A percentile compares a stretch with the other conserved stretches of the same genome.
phyloP scores from a whole-genome alignment of 2,329 filamentous ascomycete species.

The Paradendryphiella salina region DNA sequence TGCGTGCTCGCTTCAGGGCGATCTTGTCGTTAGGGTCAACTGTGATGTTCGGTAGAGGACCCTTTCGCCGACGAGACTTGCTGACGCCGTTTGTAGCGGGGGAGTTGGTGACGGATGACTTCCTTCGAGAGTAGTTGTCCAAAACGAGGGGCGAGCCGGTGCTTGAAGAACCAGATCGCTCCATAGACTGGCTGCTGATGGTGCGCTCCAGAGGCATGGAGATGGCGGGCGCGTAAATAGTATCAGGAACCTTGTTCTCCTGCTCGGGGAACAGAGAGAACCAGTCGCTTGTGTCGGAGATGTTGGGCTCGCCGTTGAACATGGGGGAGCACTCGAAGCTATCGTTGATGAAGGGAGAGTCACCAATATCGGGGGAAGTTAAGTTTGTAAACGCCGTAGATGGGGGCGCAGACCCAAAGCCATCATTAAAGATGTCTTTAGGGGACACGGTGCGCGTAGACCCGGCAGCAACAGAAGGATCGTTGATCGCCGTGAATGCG shows the following conservation, averaged over 20 bases:
- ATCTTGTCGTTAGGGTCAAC: slow-evolving; percentile 73
- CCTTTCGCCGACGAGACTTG: slow-evolving; percentile 72
- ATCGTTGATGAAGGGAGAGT: slow-evolving; percentile 72
- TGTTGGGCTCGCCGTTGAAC: slow-evolving; percentile 62
- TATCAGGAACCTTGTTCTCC: slow-evolving; percentile 36
- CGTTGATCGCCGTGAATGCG: slow-evolving; percentile 53
- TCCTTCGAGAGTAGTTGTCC: slow-evolving; percentile 44
- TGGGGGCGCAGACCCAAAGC: slow-evolving; percentile 74
- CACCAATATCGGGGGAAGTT: slow-evolving; percentile 78
- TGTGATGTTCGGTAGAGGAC: slow-evolving; percentile 77
- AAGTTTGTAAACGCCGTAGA: slow-evolving; percentile 80
- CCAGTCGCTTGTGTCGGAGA: slow-evolving; percentile 64
- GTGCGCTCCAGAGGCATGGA: slow-evolving; percentile 49
- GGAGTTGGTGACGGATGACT: slow-evolving; percentile 50
- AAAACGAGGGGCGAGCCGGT: slow-evolving; percentile 44
- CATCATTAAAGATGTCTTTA: slow-evolving; percentile 74
- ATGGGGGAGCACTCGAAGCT: slow-evolving; percentile 78
- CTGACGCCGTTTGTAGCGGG: slow-evolving; percentile 70
- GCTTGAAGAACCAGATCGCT: slow-evolving; percentile 43
- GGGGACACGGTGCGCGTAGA: slow-evolving; percentile 72
- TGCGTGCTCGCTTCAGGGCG: slow-evolving; percentile 91
- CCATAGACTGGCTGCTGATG: slow-evolving; percentile 44
- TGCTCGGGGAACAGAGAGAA: slow-evolving; percentile 70
- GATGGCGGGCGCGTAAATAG: slow-evolving; percentile 28
- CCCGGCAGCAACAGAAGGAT: slow-evolving; percentile 44